These are phyloP conservation scores for Veloporphyrellus conicus DNA, from an alignment of 1,284 basidiomycete genomes.

Conservation along the genomic window DNA sequence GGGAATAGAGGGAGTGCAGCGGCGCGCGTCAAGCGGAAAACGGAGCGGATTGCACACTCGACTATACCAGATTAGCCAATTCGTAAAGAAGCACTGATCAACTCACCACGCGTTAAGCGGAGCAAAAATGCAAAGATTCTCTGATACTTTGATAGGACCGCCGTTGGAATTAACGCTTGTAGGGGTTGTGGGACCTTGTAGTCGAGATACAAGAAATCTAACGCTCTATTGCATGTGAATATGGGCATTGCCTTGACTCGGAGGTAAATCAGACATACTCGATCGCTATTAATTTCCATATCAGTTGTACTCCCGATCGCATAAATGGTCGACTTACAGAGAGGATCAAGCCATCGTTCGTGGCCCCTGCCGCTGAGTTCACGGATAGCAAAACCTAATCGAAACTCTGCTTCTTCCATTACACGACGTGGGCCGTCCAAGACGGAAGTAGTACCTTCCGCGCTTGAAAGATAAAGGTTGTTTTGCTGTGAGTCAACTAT, in stretches of 20 bases:
- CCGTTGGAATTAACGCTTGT: conserved; percentile 62
- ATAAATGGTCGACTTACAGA: conserved; percentile 46
- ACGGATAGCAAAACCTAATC: conserved; percentile 77
- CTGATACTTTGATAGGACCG: conserved; percentile 79
- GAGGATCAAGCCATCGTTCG: conserved; percentile 75
- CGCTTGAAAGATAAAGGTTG: conserved; percentile 13
- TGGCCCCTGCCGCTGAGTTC: conserved; percentile 62
- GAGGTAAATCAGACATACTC: conserved; percentile 21
- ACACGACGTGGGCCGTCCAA: conserved; percentile 34
- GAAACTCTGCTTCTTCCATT: conserved; percentile 64
- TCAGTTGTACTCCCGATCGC: conserved; percentile 10
- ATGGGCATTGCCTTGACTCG: conserved; percentile 62
- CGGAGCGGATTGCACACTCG: conserved; percentile 62
- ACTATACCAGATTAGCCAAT: conserved; percentile 41
- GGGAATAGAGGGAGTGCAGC: conserved; percentile 51
- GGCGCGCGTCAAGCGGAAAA: conserved; percentile 59
- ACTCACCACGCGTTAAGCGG: conserved; percentile 67
- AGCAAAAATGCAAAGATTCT: conserved; percentile 75
- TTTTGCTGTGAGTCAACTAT: conserved; percentile 68
- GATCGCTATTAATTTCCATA: conserved; percentile 16
- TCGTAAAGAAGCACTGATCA: background rate
- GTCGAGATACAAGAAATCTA: conserved; percentile 84
- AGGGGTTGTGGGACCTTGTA: conserved; percentile 77
- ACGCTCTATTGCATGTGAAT: conserved; percentile 48
- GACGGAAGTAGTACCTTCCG: conserved; percentile 7